These are phyloP conservation scores for Musa beccarii DNA, from an alignment of 176 grass and related monocot species.

Conservation along the genomic window DNA sequence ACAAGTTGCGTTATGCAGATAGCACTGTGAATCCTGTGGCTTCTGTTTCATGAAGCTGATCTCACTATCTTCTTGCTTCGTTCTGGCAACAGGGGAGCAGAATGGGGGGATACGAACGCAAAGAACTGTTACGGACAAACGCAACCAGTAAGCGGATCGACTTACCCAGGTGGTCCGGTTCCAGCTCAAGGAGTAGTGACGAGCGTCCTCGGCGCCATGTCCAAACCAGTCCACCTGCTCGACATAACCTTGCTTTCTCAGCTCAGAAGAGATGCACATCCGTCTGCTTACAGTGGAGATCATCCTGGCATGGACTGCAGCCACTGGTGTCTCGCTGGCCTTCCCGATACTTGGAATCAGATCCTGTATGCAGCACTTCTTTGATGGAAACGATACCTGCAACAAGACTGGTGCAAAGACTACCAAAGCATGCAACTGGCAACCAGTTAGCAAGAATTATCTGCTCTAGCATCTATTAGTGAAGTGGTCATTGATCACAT, in stretches of 20 bases:
- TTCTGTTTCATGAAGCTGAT: background rate
- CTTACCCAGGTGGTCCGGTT: slow-evolving; percentile 42
- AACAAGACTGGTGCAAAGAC: background rate
- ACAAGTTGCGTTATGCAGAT: slow-evolving; percentile 27
- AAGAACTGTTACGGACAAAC: slow-evolving; percentile 51
- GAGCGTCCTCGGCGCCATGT: slow-evolving; percentile 40
- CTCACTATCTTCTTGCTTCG: background rate
- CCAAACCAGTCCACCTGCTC: slow-evolving; percentile 71
- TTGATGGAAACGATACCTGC: background rate
- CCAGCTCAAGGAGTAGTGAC: slow-evolving; percentile 51
- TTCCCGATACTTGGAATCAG: slow-evolving; percentile 96
- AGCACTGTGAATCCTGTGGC: too few species aligned
- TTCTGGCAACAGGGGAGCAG: slow-evolving; percentile 32
- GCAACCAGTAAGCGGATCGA: slow-evolving; percentile 45
- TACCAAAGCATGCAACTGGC: background rate
- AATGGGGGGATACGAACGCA: slow-evolving; percentile 46
- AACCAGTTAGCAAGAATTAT: background rate
- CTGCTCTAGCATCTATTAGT: background rate
- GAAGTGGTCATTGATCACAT: background rate
- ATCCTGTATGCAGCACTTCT: slow-evolving; percentile 50
- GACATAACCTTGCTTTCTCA: slow-evolving; percentile 93
- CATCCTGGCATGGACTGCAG: slow-evolving; percentile 82
- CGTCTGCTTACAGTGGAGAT: slow-evolving; percentile 67
- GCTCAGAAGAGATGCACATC: slow-evolving; percentile 78
- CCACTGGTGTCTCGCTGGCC: slow-evolving; percentile 93